Conservation (phyloP, 768 basidiomycete genomes). For the Suillus brevipes region DNA sequence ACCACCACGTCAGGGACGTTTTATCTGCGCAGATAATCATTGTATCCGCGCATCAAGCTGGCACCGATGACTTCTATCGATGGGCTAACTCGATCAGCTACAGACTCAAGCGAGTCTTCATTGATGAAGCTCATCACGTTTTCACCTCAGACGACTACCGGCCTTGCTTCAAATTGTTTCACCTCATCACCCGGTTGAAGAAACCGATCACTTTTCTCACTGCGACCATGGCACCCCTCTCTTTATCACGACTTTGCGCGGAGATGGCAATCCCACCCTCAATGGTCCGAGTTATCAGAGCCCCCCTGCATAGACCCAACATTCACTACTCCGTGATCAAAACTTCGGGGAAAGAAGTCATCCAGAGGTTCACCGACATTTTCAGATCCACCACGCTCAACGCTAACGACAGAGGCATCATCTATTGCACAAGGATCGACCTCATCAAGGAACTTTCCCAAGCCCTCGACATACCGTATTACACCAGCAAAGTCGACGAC, state of each 20-base stretch:
- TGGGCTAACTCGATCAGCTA: background rate
- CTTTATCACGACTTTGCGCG: constrained; percentile 6
- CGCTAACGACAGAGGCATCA: background rate
- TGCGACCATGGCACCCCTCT: constrained; percentile 8
- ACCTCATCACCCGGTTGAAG: background rate
- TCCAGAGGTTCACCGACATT: background rate
- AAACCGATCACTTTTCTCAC: constrained; percentile 16
- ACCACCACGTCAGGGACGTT: background rate
- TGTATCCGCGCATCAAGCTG: constrained; percentile 14
- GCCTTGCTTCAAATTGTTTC: constrained; percentile 14
- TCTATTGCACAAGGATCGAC: constrained; percentile 3
- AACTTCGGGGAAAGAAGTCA: accelerated
- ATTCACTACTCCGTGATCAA: background rate
- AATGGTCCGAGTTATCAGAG: background rate
- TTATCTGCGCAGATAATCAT: constrained; percentile 4
- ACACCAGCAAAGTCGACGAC: constrained; percentile 8
- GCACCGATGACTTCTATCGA: background rate
- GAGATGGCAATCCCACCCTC: background rate
- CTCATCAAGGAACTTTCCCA: constrained; percentile 3
- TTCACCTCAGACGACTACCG: constrained; percentile 9
- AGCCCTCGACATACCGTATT: background rate
- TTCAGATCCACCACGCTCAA: background rate
- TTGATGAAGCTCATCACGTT: constrained; percentile 15
- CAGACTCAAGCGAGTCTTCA: background rate
- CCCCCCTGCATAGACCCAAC: background rate